Conservation (phyloP, 768 basidiomycete species). For the Cystobasidium tubakii region DNA sequence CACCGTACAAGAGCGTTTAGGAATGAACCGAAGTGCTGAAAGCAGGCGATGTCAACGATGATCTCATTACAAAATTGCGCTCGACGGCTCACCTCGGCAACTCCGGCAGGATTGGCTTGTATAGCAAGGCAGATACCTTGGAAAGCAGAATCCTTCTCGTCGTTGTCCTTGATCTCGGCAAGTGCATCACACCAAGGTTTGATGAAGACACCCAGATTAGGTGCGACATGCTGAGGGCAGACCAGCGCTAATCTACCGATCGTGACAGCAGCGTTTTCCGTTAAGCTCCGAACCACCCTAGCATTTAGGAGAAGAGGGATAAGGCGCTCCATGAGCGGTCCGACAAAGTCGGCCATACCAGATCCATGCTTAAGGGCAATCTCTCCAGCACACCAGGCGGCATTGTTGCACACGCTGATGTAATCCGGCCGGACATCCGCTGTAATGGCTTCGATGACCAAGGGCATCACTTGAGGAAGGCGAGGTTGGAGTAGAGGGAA, state of each 20-base stretch:
- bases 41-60: neutral
- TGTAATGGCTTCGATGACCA: conserved; percentile 81
- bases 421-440: conserved; percentile 89
- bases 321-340: conserved; percentile 74
- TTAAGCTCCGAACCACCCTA: conserved; percentile 84
- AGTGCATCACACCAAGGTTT: conserved; percentile 73
- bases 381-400: conserved; percentile 99
- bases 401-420: conserved; percentile 95
- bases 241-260: conserved; percentile 93
- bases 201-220: conserved; percentile 80
- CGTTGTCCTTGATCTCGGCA: conserved; percentile 97
- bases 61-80: neutral
- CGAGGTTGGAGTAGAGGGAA: conserved; percentile 77
- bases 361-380: conserved; percentile 82
- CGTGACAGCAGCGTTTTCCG: conserved; percentile 97
- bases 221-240: conserved; percentile 80
- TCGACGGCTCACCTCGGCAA: conserved; percentile 73
- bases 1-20: conserved; percentile 95
- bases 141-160: conserved; percentile 99
- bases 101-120: conserved; percentile 86
- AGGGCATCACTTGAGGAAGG: conserved; percentile 81
- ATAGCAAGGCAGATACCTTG: conserved; percentile 92
- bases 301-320: conserved; percentile 88
- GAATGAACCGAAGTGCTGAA: conserved; percentile 88
- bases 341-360: conserved; percentile 88